Percentiles rank a stretch among this genome's conserved stretches.
Conservation (phyloP, 106 monocot genomes). For the Acanthochlamys bracteata region DNA sequence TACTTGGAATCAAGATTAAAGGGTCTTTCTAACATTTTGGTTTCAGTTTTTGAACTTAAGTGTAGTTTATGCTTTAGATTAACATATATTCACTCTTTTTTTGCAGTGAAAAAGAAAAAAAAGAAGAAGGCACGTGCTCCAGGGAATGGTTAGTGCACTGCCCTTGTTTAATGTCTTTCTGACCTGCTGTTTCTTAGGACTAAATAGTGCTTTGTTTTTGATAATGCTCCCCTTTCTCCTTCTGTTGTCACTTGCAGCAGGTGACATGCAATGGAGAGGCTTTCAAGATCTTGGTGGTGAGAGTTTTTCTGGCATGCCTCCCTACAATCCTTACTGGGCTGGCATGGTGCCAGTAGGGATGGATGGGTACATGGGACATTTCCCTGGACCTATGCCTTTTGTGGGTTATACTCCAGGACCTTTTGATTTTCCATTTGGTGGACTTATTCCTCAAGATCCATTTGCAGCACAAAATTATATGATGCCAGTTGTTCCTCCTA, state of each 20-base stretch:
- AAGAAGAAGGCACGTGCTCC: conserved; percentile 58
- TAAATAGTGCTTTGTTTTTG: too few species aligned
- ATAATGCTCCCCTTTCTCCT: too few species aligned
- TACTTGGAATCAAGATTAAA: background rate
- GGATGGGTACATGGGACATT: conserved; percentile 59
- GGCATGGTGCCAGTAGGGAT: conserved; percentile 62
- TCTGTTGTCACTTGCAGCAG: conserved; percentile 12
- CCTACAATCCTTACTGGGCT: conserved; percentile 56
- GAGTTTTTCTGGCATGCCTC: conserved; percentile 61
- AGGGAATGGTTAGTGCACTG: conserved; percentile 41
- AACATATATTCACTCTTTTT: background rate
- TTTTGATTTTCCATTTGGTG: conserved; percentile 64
- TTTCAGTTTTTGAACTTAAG: background rate
- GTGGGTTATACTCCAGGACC: conserved; percentile 75
- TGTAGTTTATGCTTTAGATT: background rate
- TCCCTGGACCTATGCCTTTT: conserved; percentile 54
- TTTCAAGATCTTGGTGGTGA: conserved; percentile 60
- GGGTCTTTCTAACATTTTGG: too few species aligned
- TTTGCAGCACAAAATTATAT: conserved; percentile 68
- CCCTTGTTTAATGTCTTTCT: background rate
- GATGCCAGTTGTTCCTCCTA: conserved; percentile 66
- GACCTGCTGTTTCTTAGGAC: too few species aligned
- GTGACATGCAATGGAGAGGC: conserved; percentile 66
- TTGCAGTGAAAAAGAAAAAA: conserved; percentile 86
- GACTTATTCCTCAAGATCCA: conserved; percentile 71